phyloP scores from a whole-genome alignment of 495 filamentous ascomycete genomes.

The Penicillium flavigenum region DNA sequence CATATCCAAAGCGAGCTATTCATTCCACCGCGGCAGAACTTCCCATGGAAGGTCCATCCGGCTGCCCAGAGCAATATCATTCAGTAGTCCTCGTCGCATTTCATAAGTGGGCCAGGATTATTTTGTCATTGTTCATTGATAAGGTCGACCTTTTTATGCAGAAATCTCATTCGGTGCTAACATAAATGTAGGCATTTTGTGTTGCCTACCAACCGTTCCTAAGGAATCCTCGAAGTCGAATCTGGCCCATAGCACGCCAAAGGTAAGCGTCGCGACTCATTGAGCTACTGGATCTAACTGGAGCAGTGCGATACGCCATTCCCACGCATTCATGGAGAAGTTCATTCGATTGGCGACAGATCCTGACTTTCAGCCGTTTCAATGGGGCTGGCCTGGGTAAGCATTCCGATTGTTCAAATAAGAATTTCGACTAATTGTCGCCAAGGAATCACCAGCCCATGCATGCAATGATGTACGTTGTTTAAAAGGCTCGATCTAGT shows the following conservation, averaged over 20 bases:
- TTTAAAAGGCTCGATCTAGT: not conserved
- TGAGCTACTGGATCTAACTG: constrained; percentile 9
- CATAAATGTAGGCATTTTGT: constrained; percentile 43
- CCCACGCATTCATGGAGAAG: constrained; percentile 55
- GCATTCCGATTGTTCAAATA: not conserved
- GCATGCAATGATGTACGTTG: constrained; percentile 50
- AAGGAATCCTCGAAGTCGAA: constrained; percentile 54
- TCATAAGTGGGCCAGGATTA: constrained; percentile 49
- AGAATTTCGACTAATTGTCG: not conserved
- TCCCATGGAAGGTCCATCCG: constrained; percentile 37
- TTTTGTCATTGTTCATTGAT: constrained; percentile 46
- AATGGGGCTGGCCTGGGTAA: constrained; percentile 57
- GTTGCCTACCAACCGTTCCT: constrained; percentile 57
- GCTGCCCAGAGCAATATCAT: constrained; percentile 48
- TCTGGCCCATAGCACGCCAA: constrained; percentile 55
- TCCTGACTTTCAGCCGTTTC: constrained; percentile 54
- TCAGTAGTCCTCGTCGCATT: constrained; percentile 45
- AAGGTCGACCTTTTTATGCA: constrained; percentile 29
- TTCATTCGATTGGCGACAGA: constrained; percentile 54
- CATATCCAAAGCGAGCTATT: constrained; percentile 21
- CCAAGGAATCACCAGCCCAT: constrained; percentile 52
- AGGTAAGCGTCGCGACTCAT: constrained; percentile 29
- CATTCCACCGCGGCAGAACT: constrained; percentile 30
- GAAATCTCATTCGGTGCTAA: not conserved
- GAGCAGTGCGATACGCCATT: constrained; percentile 51